These are phyloP conservation scores for Geosmithia flava DNA, from an alignment of 2,329 filamentous ascomycete species.

Conservation along the genomic window DNA sequence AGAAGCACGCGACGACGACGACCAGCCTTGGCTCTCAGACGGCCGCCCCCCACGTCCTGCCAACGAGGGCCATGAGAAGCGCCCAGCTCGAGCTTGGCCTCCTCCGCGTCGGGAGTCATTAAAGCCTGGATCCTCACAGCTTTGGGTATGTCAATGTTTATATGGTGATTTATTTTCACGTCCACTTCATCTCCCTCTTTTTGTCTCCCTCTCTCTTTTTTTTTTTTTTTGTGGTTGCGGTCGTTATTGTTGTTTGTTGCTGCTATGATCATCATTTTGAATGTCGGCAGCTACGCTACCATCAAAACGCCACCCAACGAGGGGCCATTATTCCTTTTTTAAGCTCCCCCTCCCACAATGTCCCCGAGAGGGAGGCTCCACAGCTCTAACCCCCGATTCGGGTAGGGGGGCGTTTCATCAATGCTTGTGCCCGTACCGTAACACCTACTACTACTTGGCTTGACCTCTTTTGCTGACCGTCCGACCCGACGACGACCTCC, in stretches of 20 bases:
- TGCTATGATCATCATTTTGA: too few relatives aligned
- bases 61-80: slow-evolving; percentile 8
- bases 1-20: slow-evolving; percentile 10
- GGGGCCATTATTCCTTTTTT: neutral
- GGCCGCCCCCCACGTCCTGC: neutral
- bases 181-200: neutral
- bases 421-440: neutral
- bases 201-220: neutral
- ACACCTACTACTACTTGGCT: neutral
- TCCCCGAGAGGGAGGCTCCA: neutral
- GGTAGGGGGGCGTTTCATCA: neutral
- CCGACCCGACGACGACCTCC: neutral
- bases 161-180: neutral
- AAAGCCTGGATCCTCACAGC: slow-evolving; percentile 22
- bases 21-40: slow-evolving; percentile 1
- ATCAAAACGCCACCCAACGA: neutral
- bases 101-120: slow-evolving; percentile 36
- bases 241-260: too few relatives aligned
- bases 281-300: too few relatives aligned
- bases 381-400: neutral
- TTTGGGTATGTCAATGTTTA: slow-evolving; percentile 19
- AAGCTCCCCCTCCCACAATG: neutral
- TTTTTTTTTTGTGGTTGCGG: too few relatives aligned
- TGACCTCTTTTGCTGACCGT: neutral
- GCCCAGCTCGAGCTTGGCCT: slow-evolving; percentile 24